Evolutionary conservation across 169 alveolate species (phyloP).

Genomic region (Eimeria brunetti): DNA sequence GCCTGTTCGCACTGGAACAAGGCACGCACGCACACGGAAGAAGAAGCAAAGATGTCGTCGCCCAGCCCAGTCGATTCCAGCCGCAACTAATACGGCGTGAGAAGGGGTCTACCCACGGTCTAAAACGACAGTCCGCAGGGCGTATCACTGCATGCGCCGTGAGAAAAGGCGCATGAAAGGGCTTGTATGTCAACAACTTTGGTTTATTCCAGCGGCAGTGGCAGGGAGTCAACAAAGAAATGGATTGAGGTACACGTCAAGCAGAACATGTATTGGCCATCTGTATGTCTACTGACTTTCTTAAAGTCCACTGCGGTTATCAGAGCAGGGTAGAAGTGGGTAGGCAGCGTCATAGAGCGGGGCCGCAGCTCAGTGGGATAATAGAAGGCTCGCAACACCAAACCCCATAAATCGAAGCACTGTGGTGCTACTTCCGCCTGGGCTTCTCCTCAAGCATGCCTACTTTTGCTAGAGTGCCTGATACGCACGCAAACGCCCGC

Average conservation of each 20-base stretch:
- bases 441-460: too few relatives aligned
- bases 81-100: neutral
- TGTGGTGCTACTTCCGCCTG: too few relatives aligned
- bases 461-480: neutral
- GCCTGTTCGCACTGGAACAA: too few relatives aligned
- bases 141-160: too few relatives aligned
- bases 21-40: neutral
- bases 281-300: neutral
- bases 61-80: neutral
- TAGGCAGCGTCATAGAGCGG: conserved; percentile 83
- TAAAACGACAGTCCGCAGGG: too few relatives aligned
- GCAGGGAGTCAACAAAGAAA: neutral
- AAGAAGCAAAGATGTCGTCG: neutral
- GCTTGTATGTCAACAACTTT: too few relatives aligned
- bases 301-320: neutral
- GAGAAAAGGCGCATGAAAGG: too few relatives aligned
- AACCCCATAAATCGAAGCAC: conserved; percentile 96
- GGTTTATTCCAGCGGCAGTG: neutral
- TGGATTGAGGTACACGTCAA: too few relatives aligned
- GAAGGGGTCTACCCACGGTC: neutral
- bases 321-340: neutral
- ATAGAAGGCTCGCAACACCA: conserved; percentile 97
- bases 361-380: conserved; percentile 96
- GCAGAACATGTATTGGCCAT: too few relatives aligned
- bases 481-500: neutral